Base-by-base conservation (phyloP, 2,329 filamentous ascomycete species). In the Alternaria angustiovoidea region DNA sequence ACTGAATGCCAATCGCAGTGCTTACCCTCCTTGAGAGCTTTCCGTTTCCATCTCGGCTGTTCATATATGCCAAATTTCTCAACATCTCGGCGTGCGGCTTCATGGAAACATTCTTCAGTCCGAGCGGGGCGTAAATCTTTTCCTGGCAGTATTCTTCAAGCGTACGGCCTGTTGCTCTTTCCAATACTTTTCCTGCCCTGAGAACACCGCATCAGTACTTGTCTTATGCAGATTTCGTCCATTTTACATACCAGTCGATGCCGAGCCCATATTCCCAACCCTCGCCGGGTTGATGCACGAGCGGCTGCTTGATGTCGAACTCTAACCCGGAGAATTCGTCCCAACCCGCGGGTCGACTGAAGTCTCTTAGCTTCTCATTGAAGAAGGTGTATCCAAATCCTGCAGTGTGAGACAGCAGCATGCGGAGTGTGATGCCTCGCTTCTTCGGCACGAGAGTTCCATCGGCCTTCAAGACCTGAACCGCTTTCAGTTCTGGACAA, bases 361-460 rank as follows among this genome's bases (percentile, higher is more conserved):
- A 34, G 7, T 41, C 16, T 14, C 48, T 44, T 18, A 16, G 28
- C 11, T 24, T 38, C 41, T 44, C 36, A 36, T 53, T 20, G 12
- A 24, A 28, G 22, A 57, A 58, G 41, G 41, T 39, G 28, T 53
- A 43, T 39, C 26, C 55, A 47, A 58, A 42, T 24, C 39, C 55
- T 24, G 48, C 55, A 11, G 55, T 58, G 16, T 54, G 41, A 18
- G 30, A 22, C 26, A 47, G 55, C 20, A 36, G 42, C 41, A 58
- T 28, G 55, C 41, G 49, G 11, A 46, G 39, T 16, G 32, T 43
- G 34, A 47, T 51, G 48, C 36, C 57, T 48, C 28, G 34, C 44
- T 26, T 24, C 18, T 51, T 59, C 49, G 57, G 51, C 18, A 38
- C 20, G 8, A 59, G 52, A 5, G 28, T 26, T 28, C 57, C 34